phyloP scores from a whole-genome alignment of 1,284 basidiomycete species.

The Ceratobasidium sp. region DNA sequence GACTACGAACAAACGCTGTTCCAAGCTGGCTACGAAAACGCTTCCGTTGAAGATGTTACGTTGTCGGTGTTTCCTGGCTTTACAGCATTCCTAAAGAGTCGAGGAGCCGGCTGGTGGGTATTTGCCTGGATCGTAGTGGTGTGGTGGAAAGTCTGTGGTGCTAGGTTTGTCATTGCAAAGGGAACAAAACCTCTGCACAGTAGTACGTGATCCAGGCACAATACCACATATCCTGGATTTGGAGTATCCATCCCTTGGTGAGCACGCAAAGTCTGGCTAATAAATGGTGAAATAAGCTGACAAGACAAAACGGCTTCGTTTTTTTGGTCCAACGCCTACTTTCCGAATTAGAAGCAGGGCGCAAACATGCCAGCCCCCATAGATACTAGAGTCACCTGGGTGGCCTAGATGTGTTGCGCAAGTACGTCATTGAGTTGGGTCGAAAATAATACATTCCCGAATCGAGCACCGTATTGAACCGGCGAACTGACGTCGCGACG shows the following conservation, averaged over 20 bases:
- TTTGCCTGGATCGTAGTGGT: slow-evolving; percentile 60
- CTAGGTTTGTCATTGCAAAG: slow-evolving; percentile 68
- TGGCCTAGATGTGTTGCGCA: not conserved
- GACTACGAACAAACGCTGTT: slow-evolving; percentile 63
- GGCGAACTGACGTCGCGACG: not conserved
- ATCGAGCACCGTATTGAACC: not conserved
- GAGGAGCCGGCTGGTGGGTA: slow-evolving; percentile 60
- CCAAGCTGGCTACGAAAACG: slow-evolving; percentile 65
- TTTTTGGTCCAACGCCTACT: not conserved
- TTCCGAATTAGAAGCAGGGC: not conserved
- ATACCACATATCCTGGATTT: not conserved
- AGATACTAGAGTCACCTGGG: not conserved
- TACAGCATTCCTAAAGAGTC: slow-evolving; percentile 60
- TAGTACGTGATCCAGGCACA: not conserved
- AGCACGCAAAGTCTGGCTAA: not conserved
- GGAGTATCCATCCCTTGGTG: not conserved
- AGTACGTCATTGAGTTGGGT: not conserved
- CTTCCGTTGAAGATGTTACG: slow-evolving; percentile 70
- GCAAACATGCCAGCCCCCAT: slow-evolving; percentile 10
- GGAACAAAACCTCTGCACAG: slow-evolving; percentile 24
- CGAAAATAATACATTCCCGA: not conserved
- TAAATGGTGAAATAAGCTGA: slow-evolving; percentile 8
- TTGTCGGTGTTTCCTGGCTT: slow-evolving; percentile 71
- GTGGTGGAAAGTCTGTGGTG: slow-evolving; percentile 58
- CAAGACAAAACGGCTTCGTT: not conserved